A percentile compares a stretch with the other conserved stretches of the same genome.
These are phyloP conservation scores for Neurospora pannonica DNA, from an alignment of 495 filamentous ascomycete genomes.

Conservation along the genomic window DNA sequence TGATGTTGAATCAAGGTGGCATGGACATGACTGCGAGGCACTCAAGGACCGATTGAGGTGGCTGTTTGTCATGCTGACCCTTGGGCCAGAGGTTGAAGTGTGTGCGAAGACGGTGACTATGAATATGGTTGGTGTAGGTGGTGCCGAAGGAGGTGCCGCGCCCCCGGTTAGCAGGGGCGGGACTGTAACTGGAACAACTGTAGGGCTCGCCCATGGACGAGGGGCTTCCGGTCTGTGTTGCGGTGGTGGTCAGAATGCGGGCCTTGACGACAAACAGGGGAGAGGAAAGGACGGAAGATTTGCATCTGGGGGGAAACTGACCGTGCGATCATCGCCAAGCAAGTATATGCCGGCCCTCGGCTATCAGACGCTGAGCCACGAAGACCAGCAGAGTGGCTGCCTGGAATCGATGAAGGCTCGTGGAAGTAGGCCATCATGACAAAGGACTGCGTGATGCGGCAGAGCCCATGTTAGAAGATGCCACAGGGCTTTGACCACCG, in stretches of 20 bases:
- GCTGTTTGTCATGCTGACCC: not conserved
- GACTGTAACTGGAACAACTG: not conserved
- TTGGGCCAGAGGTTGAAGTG: not conserved
- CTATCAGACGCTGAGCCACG: not conserved
- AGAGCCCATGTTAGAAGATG: not conserved
- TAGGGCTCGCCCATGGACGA: not conserved
- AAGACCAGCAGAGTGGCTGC: not conserved
- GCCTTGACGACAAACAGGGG: not conserved
- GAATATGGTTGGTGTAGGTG: not conserved
- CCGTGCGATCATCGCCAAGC: not conserved
- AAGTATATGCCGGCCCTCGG: not conserved
- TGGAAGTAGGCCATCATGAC: not conserved
- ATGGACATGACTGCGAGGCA: not conserved
- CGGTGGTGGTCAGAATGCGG: not conserved
- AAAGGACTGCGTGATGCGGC: not conserved
- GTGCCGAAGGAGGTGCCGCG: not conserved
- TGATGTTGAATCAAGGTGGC: not conserved
- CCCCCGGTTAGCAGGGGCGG: no score
- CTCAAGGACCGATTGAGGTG: not conserved
- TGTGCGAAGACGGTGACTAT: not conserved
- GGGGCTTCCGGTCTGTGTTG: not conserved
- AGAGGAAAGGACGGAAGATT: not conserved
- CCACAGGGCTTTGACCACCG: not conserved
- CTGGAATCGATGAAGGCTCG: not conserved
- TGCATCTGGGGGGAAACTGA: not conserved